Percentiles rank a stretch among this genome's conserved stretches.
Conservation (phyloP, 2,329 filamentous ascomycete species). For the Thelonectria olida region DNA sequence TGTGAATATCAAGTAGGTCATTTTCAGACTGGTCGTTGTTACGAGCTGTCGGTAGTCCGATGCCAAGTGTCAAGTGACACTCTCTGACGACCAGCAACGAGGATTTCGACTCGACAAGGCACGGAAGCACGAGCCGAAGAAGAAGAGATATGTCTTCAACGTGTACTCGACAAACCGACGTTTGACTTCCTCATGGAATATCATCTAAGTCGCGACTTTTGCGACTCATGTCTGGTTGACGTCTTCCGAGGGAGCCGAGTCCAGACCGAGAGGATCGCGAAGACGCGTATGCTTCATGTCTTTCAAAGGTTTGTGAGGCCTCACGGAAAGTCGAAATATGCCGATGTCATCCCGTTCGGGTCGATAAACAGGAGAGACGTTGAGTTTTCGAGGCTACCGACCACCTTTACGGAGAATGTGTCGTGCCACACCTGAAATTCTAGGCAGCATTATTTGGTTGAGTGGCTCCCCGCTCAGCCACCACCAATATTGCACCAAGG, state of each 20-base stretch:
- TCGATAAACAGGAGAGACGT: not conserved
- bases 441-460: constrained; percentile 1
- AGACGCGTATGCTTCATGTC: not conserved
- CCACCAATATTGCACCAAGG: not conserved
- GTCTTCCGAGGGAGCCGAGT: not conserved
- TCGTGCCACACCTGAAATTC: not conserved
- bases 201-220: not conserved
- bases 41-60: too few species aligned
- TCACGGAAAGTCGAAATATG: not conserved
- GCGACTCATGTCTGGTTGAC: not conserved
- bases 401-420: not conserved
- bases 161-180: not conserved
- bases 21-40: too few species aligned
- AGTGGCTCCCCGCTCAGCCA: constrained; percentile 1
- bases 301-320: not conserved
- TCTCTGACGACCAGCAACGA: too few species aligned
- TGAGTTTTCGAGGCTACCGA: not conserved
- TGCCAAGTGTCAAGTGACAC: too few species aligned
- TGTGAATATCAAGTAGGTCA: too few species aligned
- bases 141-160: not conserved
- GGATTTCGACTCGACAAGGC: not conserved
- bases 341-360: too few species aligned
- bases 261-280: not conserved
- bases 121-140: not conserved
- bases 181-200: too few species aligned